Evolutionary conservation across 1,139 yeast species (phyloP), one percentile per base, ranked within the genome.

Genomic region (Nakaseomyces sp.): DNA sequence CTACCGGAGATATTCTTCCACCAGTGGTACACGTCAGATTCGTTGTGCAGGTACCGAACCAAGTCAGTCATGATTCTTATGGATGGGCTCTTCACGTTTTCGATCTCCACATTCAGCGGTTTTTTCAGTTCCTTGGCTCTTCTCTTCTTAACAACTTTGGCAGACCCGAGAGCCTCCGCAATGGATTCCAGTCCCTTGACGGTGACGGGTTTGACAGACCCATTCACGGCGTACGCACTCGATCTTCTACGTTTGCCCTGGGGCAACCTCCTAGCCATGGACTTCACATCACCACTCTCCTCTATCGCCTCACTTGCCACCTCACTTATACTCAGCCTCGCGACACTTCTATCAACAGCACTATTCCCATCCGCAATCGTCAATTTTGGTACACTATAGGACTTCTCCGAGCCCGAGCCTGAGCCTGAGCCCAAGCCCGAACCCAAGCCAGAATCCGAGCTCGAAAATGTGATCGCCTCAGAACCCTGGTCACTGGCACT

Each of bases 211-310:
- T 45, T 47, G 7, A 12, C 13, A n/a, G 36, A 12, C 15, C 36
- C 36, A 6, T 49, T 33, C 13, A 50, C 45, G 3, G 52, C 56
- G 24, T 32, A 32, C 16, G 58, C 63, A 47, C 67, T 60, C 8
- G 69, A 63, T 51, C 68, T 55, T 56, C 68, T 61, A 49, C 67
- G 59, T 48, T 58, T 59, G 31, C 50, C 46, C 47, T 49, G 31
- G 48, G 37, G 46, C 8, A 19, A 32, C 24, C 13, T 17, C 13
- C 24, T 6, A 22, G 18, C 38, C 29, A 24, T 41, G 15, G 39
- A 36, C 5, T 40, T 33, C 31, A 20, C 26, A n/a, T 24, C 41
- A 32, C 25, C 44, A 13, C 18, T 43, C 32, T 24, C 42, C 29
- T 36, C 38, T 24, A 31, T 13, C 22, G 20, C 40, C 4, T 17